phyloP scores from a whole-genome alignment of 2,329 filamentous ascomycete genomes.

The Neofusicoccum parvum region DNA sequence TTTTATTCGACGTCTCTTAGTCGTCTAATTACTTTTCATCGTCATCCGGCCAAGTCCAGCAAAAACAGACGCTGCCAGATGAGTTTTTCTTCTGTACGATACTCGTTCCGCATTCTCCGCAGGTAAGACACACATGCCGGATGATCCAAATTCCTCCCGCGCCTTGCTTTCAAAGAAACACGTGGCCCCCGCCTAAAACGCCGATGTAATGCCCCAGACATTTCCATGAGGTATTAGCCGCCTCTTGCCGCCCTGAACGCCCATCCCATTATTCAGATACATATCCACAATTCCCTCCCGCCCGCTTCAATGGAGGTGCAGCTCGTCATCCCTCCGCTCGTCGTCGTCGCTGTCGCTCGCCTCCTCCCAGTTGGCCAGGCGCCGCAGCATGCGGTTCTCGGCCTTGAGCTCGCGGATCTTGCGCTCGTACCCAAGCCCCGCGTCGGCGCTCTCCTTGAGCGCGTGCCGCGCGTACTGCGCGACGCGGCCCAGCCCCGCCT shows the following conservation, averaged over 20 bases:
- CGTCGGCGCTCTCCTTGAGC: conserved; percentile 41
- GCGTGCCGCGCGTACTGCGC: conserved; percentile 46
- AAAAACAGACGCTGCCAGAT: too few species aligned
- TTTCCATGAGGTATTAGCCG: conserved; percentile 2
- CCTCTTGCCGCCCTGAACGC: background rate
- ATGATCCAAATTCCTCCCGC: too few species aligned
- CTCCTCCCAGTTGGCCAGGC: conserved; percentile 50
- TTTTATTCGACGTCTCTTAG: too few species aligned
- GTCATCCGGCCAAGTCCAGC: too few species aligned
- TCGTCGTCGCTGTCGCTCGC: conserved; percentile 43
- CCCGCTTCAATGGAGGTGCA: background rate
- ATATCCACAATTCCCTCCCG: background rate
- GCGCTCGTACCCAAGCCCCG: conserved; percentile 38
- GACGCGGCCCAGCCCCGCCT: conserved; percentile 47
- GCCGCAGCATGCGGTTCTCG: conserved; percentile 50
- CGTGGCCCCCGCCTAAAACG: background rate
- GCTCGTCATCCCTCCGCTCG: conserved; percentile 31
- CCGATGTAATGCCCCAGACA: background rate
- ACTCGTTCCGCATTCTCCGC: too few species aligned
- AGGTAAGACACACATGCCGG: too few species aligned
- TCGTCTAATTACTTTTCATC: too few species aligned
- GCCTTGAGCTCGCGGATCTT: conserved; percentile 47
- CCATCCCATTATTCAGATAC: background rate
- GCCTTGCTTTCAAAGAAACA: background rate
- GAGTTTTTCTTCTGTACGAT: too few species aligned